Evolutionary conservation across 2,329 filamentous ascomycete genomes (phyloP).

Genomic region (Aspergillus fructus): DNA sequence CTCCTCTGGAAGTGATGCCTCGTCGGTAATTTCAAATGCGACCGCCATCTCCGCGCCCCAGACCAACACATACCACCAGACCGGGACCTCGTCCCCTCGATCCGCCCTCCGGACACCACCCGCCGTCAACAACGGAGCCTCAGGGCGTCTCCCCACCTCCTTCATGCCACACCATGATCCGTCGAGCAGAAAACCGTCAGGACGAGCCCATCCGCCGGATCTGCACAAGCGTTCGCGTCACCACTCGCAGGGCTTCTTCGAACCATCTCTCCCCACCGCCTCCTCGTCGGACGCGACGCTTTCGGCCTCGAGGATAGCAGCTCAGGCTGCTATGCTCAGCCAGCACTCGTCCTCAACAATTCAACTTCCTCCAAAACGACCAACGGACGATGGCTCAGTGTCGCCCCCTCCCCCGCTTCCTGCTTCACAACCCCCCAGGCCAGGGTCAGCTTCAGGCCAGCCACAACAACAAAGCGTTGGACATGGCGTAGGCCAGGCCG

Average conservation of each 20-base stretch:
- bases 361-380: constrained; percentile 53
- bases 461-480: constrained; percentile 50
- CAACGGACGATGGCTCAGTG: constrained; percentile 41
- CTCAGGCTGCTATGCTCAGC: constrained; percentile 64
- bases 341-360: constrained; percentile 26
- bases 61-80: constrained; percentile 25
- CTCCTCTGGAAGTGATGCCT: constrained; percentile 49
- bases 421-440: constrained; percentile 21
- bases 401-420: constrained; percentile 32
- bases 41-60: constrained; percentile 34
- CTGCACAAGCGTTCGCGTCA: constrained; percentile 46
- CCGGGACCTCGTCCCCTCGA: constrained; percentile 24
- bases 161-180: constrained; percentile 41
- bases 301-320: constrained; percentile 63
- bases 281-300: constrained; percentile 49
- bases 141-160: constrained; percentile 33
- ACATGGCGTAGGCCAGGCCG: constrained; percentile 48
- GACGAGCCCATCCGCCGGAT: constrained; percentile 37
- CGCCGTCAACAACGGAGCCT: constrained; percentile 34
- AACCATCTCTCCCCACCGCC: constrained; percentile 61
- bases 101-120: constrained; percentile 25
- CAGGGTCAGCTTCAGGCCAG: constrained; percentile 23
- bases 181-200: constrained; percentile 37
- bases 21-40: constrained; percentile 44
- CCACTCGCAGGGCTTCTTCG: constrained; percentile 68